Conservation (phyloP, 75 land plant species). For the Cunninghamia lanceolata region DNA sequence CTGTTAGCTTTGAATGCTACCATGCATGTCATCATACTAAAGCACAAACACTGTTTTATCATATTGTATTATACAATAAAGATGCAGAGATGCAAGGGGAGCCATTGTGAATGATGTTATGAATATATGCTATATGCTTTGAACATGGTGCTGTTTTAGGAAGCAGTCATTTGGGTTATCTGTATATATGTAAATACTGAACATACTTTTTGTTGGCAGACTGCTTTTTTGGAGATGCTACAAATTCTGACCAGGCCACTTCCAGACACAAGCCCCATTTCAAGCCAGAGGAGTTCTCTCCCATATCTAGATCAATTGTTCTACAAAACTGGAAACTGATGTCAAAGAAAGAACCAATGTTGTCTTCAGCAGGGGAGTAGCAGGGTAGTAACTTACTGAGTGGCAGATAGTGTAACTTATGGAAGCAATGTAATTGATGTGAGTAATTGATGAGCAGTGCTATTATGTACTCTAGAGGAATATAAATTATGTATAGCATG, state of each 20-base stretch:
- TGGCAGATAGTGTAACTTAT: too few species aligned
- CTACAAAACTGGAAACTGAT: not conserved
- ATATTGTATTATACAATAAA: not conserved
- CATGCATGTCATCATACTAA: not conserved
- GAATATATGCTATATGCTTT: not conserved
- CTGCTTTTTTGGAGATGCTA: slow-evolving; percentile 5
- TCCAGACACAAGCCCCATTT: not conserved
- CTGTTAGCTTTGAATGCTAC: not conserved
- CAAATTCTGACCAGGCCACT: not conserved
- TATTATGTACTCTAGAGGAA: too few species aligned
- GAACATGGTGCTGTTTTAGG: not conserved
- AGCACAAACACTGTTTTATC: not conserved
- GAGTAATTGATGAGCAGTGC: too few species aligned
- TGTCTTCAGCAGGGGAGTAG: too few species aligned
- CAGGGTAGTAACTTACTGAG: too few species aligned
- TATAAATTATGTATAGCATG: too few species aligned
- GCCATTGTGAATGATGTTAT: not conserved
- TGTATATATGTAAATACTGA: not conserved
- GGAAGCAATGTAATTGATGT: too few species aligned
- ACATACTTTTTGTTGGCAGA: slow-evolving; percentile 2
- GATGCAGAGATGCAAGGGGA: not conserved
- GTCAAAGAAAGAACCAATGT: not conserved
- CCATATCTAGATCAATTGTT: not conserved
- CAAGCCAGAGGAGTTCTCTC: not conserved
- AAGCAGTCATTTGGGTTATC: not conserved